Conservation (phyloP, 2,329 filamentous ascomycete species). For the Biscogniauxia sp. region DNA sequence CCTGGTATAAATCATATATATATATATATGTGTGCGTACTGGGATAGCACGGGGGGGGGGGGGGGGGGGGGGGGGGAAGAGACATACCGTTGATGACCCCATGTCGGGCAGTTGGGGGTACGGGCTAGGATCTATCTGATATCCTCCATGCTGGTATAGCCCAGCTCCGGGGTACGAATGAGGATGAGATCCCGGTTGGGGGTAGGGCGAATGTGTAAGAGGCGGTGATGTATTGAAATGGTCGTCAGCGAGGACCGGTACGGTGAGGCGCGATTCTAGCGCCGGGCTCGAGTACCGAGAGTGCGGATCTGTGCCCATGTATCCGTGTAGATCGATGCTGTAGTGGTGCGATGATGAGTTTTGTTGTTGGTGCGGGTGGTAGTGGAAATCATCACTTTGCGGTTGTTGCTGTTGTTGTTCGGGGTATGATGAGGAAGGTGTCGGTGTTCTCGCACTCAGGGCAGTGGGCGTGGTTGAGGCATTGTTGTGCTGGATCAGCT, state of each 20-base stretch:
- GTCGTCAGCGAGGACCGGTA: background rate
- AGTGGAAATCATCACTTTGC: background rate
- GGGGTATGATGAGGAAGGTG: constrained; percentile 19
- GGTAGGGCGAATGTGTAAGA: constrained; percentile 26
- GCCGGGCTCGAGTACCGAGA: constrained; percentile 40
- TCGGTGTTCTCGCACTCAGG: constrained; percentile 12
- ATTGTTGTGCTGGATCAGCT: constrained; percentile 47
- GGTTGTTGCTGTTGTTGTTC: constrained; percentile 24
- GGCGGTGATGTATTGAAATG: background rate
- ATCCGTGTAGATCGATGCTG: constrained; percentile 27
- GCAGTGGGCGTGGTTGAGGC: constrained; percentile 18
- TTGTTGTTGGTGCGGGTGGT: constrained; percentile 13
- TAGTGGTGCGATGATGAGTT: constrained; percentile 25
- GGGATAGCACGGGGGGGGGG: no score
- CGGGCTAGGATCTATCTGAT: constrained; percentile 25
- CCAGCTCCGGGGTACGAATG: constrained; percentile 17
- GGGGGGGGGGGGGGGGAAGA: no score
- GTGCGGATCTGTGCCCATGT: constrained; percentile 35
- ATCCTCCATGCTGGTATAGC: constrained; percentile 22
- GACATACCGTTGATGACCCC: constrained; percentile 24
- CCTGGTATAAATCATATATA: background rate
- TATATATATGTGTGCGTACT: background rate
- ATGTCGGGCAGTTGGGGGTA: constrained; percentile 30
- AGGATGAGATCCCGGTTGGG: constrained; percentile 15
- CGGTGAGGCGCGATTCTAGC: constrained; percentile 30